phyloP scores from a whole-genome alignment of 2,329 filamentous ascomycete genomes.

The Neonectria coccinea region DNA sequence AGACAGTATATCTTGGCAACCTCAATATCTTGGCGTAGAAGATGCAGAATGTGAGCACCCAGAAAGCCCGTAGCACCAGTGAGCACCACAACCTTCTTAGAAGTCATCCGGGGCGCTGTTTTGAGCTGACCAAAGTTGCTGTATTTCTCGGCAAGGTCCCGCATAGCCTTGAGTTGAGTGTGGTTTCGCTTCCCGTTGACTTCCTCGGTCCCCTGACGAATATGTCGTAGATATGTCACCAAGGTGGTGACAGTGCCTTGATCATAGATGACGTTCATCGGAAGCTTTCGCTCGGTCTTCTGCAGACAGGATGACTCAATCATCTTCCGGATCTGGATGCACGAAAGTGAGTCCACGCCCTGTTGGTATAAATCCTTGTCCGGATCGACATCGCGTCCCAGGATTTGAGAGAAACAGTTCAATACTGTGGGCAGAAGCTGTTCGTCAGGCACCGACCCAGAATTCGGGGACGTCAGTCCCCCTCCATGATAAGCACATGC shows the following conservation, averaged over 20 bases:
- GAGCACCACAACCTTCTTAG: constrained; percentile 52
- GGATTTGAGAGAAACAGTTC: constrained; percentile 48
- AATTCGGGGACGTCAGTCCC: not conserved
- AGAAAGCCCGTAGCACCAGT: constrained; percentile 76
- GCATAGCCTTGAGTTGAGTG: constrained; percentile 15
- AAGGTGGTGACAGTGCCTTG: constrained; percentile 61
- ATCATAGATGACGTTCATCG: constrained; percentile 71
- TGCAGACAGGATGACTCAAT: constrained; percentile 45
- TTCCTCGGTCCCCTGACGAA: not conserved
- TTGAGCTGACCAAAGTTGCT: constrained; percentile 2
- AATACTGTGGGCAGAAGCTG: constrained; percentile 51
- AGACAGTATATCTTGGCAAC: constrained; percentile 49
- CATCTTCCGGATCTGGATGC: constrained; percentile 61
- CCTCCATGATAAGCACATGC: constrained; percentile 56
- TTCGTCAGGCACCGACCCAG: constrained; percentile 43
- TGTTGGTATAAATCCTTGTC: constrained; percentile 66
- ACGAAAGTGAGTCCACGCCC: constrained; percentile 71
- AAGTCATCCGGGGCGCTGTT: accelerated
- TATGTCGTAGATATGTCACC: constrained; percentile 34
- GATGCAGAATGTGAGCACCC: constrained; percentile 64
- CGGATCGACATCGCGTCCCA: constrained; percentile 46
- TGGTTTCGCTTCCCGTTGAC: not conserved
- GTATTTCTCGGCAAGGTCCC: constrained; percentile 26
- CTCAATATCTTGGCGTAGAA: constrained; percentile 19
- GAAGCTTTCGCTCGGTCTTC: constrained; percentile 47